Conservation (phyloP, 2,329 filamentous ascomycete genomes). For the Trichoderma aggressivum region DNA sequence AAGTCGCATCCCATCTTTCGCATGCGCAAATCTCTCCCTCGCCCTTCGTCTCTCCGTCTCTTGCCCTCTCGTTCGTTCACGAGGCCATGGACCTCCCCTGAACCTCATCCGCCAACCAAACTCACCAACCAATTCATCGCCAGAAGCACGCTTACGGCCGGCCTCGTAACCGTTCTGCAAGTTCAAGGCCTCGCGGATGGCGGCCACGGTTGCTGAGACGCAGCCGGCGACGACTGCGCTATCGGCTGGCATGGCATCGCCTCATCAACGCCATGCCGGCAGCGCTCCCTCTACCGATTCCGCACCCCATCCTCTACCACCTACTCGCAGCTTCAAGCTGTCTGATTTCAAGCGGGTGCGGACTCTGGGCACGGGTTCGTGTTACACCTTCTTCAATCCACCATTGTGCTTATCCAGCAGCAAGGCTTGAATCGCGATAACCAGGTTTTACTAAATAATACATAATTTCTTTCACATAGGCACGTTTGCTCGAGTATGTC, state of each 20-base stretch:
- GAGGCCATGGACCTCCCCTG: slow-evolving; percentile 17
- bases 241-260: slow-evolving; percentile 12
- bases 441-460: neutral
- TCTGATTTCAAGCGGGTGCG: slow-evolving; percentile 69
- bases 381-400: slow-evolving; percentile 2
- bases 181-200: slow-evolving; percentile 15
- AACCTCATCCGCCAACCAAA: neutral
- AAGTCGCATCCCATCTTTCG: neutral
- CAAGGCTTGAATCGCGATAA: neutral
- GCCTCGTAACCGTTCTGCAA: neutral
- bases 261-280: slow-evolving; percentile 11
- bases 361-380: slow-evolving; percentile 70
- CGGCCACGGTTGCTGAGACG: slow-evolving; percentile 22
- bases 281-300: neutral
- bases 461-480: slow-evolving; percentile 42
- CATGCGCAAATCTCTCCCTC: neutral
- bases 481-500: slow-evolving; percentile 79
- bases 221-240: slow-evolving; percentile 15
- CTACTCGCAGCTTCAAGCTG: slow-evolving; percentile 32
- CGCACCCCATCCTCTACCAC: slow-evolving; percentile 24
- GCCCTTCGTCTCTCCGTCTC: neutral
- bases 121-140: neutral
- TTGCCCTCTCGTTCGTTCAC: neutral
- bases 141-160: neutral
- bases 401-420: neutral